Evolutionary conservation across 305 asterid species (phyloP).

Genomic region (Fraxinus nigra): DNA sequence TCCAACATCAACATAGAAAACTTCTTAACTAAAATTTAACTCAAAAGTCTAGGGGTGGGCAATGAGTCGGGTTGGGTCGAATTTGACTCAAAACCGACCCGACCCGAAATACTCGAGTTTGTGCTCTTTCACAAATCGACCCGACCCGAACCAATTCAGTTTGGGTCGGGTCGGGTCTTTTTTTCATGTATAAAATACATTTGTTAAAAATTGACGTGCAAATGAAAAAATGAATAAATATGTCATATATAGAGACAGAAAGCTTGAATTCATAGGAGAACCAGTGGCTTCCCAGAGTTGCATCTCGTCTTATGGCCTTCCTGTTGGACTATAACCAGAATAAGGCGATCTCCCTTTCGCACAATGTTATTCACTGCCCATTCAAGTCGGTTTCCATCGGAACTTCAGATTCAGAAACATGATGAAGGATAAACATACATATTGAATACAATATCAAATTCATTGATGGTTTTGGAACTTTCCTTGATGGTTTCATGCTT

Average conservation of each 20-base stretch:
- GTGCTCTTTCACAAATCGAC: too few species aligned
- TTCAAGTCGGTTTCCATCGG: conserved; percentile 12
- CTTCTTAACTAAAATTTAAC: too few species aligned
- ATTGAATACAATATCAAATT: too few species aligned
- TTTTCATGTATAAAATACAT: neutral
- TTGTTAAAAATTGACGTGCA: neutral
- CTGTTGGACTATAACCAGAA: conserved; percentile 59
- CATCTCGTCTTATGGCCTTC: conserved; percentile 69
- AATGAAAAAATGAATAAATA: neutral
- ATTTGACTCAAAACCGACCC: too few species aligned
- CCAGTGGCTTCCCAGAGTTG: conserved; percentile 95
- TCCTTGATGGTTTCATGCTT: neutral
- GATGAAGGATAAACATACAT: neutral
- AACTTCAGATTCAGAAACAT: neutral
- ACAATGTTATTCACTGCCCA: conserved; percentile 74
- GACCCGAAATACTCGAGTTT: too few species aligned
- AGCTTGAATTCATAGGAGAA: conserved; percentile 57
- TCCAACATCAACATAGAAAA: too few species aligned
- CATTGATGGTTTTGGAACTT: neutral
- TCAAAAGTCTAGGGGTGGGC: too few species aligned
- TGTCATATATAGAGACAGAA: neutral
- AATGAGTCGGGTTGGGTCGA: too few species aligned
- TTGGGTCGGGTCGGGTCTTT: too few species aligned
- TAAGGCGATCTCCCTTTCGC: conserved; percentile 66
- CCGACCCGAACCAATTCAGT: too few species aligned